Conservation (phyloP, 345 rosid species). For the Zanthoxylum bungeanum region DNA sequence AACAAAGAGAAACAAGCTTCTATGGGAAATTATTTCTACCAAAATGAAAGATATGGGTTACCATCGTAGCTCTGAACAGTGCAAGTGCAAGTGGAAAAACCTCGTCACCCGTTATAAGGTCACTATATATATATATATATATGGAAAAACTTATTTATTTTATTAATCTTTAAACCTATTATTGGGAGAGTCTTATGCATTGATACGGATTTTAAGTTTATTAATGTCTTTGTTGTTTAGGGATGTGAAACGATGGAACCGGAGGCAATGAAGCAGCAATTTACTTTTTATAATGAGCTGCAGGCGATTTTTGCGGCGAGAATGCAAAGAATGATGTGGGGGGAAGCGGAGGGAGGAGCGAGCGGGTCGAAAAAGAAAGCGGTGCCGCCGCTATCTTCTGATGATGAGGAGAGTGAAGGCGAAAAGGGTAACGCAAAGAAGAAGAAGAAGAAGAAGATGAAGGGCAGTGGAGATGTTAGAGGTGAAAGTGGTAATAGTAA, state of each 20-base stretch:
- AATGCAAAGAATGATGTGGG: constrained; percentile 80
- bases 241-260: constrained; percentile 86
- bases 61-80: constrained; percentile 94
- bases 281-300: constrained; percentile 76
- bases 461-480: constrained; percentile 8
- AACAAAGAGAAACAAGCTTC: constrained; percentile 85
- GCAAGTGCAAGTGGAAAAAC: constrained; percentile 99
- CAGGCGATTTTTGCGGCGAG: constrained; percentile 59
- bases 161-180: too few relatives aligned
- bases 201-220: too few relatives aligned
- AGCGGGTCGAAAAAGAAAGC: constrained; percentile 42
- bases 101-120: constrained; percentile 98
- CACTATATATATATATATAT: too few relatives aligned
- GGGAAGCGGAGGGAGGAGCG: constrained; percentile 70
- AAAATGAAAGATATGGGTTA: constrained; percentile 79
- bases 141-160: too few relatives aligned
- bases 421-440: constrained; percentile 31
- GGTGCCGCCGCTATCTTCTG: constrained; percentile 66
- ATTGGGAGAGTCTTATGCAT: too few relatives aligned
- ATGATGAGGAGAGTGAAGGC: constrained; percentile 59
- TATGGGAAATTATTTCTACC: constrained; percentile 80
- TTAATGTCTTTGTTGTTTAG: too few relatives aligned
- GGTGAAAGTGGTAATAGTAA: constrained; percentile 1
- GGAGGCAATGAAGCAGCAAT: constrained; percentile 71
- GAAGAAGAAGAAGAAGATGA: constrained; percentile 52